Conservation (phyloP, 306 rosid species). For the Amphicarpaea edgeworthii region DNA sequence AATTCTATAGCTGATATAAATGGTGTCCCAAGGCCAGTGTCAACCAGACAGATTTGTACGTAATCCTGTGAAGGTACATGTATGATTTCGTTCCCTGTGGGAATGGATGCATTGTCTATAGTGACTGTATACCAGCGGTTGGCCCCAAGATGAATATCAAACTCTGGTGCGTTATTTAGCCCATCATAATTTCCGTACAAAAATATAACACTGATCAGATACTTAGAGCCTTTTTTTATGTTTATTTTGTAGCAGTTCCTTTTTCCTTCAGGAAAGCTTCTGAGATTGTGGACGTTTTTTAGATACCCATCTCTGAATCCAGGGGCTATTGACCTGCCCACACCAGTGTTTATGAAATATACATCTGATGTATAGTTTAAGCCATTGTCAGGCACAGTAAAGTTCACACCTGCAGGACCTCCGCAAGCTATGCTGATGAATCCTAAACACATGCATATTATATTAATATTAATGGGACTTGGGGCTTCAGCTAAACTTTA, state of each 20-base stretch:
- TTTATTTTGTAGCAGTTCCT: slow-evolving; percentile 66
- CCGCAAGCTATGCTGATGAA: slow-evolving; percentile 64
- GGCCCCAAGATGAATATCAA: slow-evolving; percentile 57
- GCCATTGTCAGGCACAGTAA: slow-evolving; percentile 21
- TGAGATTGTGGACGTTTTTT: too few relatives aligned
- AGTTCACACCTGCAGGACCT: slow-evolving; percentile 28
- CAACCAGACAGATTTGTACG: slow-evolving; percentile 51
- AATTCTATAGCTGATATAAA: slow-evolving; percentile 58
- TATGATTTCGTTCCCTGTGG: slow-evolving; percentile 10
- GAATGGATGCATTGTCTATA: background rate
- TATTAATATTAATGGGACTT: too few relatives aligned
- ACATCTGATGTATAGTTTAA: slow-evolving; percentile 55
- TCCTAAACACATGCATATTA: too few relatives aligned
- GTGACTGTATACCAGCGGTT: slow-evolving; percentile 46
- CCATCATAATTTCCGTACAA: slow-evolving; percentile 59
- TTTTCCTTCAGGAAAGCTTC: slow-evolving; percentile 57
- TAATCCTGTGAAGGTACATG: slow-evolving; percentile 45
- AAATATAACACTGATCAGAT: slow-evolving; percentile 47
- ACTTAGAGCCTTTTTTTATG: slow-evolving; percentile 32
- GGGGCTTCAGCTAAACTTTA: too few relatives aligned
- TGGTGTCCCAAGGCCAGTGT: slow-evolving; percentile 51
- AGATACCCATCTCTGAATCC: too few relatives aligned
- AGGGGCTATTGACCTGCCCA: background rate
- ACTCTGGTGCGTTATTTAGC: slow-evolving; percentile 38
- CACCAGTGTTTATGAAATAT: slow-evolving; percentile 45